Percentiles rank a stretch among this genome's conserved stretches.
Conservation (phyloP, 805 yeast genomes). For the Candida tammaniensis region DNA sequence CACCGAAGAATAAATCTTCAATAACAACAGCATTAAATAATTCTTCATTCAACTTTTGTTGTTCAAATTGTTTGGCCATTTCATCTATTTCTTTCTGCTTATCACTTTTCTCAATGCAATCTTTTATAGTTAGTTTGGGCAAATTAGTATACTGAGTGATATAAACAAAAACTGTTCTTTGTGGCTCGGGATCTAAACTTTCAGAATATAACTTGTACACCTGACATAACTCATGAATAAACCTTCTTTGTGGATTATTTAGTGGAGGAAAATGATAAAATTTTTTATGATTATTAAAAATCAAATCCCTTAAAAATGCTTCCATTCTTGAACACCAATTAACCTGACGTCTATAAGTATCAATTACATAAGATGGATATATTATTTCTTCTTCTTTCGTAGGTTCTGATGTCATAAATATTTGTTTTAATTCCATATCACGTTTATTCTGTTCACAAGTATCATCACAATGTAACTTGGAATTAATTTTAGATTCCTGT, state of each 20-base stretch:
- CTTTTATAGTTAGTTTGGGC: conserved; percentile 32
- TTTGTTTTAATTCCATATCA: conserved; percentile 59
- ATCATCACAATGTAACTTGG: conserved; percentile 60
- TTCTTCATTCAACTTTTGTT: conserved; percentile 14
- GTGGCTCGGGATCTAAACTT: conserved; percentile 81
- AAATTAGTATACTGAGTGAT: conserved; percentile 27
- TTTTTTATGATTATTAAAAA: conserved; percentile 18
- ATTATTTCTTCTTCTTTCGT: conserved; percentile 24
- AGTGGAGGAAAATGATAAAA: conserved; percentile 69
- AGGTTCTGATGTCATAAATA: conserved; percentile 39
- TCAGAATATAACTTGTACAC: conserved; percentile 60
- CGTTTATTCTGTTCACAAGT: conserved; percentile 63
- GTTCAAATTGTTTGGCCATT: conserved; percentile 18
- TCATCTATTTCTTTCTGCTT: conserved; percentile 19
- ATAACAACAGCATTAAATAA: conserved; percentile 54
- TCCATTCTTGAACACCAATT: conserved; percentile 73
- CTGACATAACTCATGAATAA: conserved; percentile 66
- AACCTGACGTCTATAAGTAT: conserved; percentile 51
- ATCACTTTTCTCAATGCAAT: conserved; percentile 28
- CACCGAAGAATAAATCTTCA: conserved; percentile 52
- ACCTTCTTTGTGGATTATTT: conserved; percentile 64
- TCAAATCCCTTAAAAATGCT: conserved; percentile 30
- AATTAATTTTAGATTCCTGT: conserved; percentile 31
- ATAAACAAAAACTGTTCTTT: conserved; percentile 65
- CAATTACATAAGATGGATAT: conserved; percentile 46